These are phyloP conservation scores for Auricularia cornea DNA, from an alignment of 768 basidiomycete genomes.

Conservation along the genomic window DNA sequence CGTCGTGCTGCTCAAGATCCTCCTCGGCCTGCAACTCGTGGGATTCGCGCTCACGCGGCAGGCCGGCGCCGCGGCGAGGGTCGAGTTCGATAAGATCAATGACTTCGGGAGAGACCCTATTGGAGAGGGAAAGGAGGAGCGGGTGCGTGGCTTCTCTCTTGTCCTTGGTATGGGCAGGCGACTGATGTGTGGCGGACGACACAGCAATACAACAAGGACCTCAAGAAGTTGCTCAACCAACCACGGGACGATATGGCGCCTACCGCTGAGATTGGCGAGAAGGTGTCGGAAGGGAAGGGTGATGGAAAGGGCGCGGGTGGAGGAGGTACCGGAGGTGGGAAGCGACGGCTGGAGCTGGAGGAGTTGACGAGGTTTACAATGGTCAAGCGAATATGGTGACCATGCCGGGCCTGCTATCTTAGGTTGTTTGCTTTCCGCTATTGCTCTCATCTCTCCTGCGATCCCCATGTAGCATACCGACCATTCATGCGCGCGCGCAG, in stretches of 20 bases:
- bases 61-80: conserved; percentile 67
- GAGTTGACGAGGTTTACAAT: conserved; percentile 92
- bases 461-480: too few relatives aligned
- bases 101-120: conserved; percentile 87
- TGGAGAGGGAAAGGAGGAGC: conserved; percentile 83
- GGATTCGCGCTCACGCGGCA: conserved; percentile 72
- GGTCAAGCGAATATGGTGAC: conserved; percentile 83
- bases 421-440: neutral
- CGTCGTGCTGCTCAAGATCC: conserved; percentile 79
- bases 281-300: conserved; percentile 11
- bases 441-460: too few relatives aligned
- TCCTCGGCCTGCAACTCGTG: conserved; percentile 83
- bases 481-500: too few relatives aligned
- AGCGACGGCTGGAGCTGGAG: conserved; percentile 66
- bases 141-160: conserved; percentile 34
- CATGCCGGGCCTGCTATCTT: neutral
- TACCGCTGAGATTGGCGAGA: conserved; percentile 68
- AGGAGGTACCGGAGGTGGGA: conserved; percentile 27
- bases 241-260: conserved; percentile 57
- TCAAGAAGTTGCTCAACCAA: conserved; percentile 64
- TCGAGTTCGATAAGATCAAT: conserved; percentile 67
- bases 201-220: conserved; percentile 77
- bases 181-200: neutral
- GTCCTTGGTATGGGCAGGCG: neutral
- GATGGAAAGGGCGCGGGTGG: conserved; percentile 11